phyloP scores from a whole-genome alignment of 164 flowering plant genomes.

The Nymphaea colorata region DNA sequence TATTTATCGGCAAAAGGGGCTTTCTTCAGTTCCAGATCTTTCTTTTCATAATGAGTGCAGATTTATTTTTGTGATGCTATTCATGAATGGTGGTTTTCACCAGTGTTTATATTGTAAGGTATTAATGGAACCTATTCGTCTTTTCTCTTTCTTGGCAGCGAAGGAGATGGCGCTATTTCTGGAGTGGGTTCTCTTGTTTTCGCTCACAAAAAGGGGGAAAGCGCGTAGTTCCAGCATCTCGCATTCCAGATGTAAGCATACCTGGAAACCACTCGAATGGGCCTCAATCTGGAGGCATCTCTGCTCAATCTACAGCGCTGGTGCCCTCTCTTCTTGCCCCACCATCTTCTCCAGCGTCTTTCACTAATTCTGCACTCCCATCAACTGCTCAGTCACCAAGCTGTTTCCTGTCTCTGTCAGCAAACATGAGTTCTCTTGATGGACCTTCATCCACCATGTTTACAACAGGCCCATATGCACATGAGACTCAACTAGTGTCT shows the following conservation, averaged over 20 bases:
- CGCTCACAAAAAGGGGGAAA: constrained; percentile 68
- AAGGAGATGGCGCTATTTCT: constrained; percentile 82
- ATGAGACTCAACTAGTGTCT: constrained; percentile 87
- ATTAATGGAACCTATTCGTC: neutral
- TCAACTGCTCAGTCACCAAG: constrained; percentile 89
- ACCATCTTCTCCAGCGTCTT: constrained; percentile 98
- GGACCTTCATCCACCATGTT: constrained; percentile 80
- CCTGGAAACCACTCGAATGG: constrained; percentile 54
- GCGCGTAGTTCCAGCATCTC: constrained; percentile 85
- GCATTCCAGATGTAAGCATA: constrained; percentile 60
- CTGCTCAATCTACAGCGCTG: constrained; percentile 43
- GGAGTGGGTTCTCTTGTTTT: constrained; percentile 64
- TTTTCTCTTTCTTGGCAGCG: constrained; percentile 27
- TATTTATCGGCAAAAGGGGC: neutral
- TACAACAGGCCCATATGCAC: constrained; percentile 92
- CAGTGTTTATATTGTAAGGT: neutral
- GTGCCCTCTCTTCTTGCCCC: constrained; percentile 81
- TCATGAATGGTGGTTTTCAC: neutral
- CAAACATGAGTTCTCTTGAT: constrained; percentile 52
- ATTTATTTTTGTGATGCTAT: too few species aligned
- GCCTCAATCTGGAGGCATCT: constrained; percentile 41
- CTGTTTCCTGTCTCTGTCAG: constrained; percentile 65
- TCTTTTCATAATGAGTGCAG: too few species aligned
- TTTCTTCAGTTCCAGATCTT: too few species aligned
- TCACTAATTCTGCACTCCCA: constrained; percentile 75